Evolutionary conservation across 2,329 filamentous ascomycete species (phyloP).

Genomic region (Penicillium sp.): DNA sequence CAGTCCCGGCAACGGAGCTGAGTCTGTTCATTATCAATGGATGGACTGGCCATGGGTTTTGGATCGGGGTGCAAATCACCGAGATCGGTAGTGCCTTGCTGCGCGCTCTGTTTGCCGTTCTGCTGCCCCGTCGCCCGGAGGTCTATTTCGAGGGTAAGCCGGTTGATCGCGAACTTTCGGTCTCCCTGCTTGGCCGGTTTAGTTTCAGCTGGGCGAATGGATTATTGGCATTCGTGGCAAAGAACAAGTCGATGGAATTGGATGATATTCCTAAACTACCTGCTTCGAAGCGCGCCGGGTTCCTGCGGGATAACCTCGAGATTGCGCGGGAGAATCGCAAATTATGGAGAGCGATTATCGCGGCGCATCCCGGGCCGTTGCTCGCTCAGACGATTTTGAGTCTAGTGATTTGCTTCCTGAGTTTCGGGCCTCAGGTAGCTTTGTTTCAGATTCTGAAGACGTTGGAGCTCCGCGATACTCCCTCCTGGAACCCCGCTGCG

Average conservation of each 20-base stretch:
- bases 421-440: slow-evolving; percentile 70
- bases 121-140: slow-evolving; percentile 67
- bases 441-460: slow-evolving; percentile 66
- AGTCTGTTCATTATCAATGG: slow-evolving; percentile 33
- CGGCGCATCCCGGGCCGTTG: slow-evolving; percentile 59
- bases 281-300: slow-evolving; percentile 55
- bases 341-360: slow-evolving; percentile 63
- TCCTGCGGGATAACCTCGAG: slow-evolving; percentile 53
- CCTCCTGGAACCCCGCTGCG: slow-evolving; percentile 49
- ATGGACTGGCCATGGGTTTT: slow-evolving; percentile 10
- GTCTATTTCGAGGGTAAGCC: slow-evolving; percentile 61
- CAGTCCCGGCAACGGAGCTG: slow-evolving; percentile 25
- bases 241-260: slow-evolving; percentile 62
- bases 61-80: slow-evolving; percentile 51
- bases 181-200: slow-evolving; percentile 61
- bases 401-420: slow-evolving; percentile 56
- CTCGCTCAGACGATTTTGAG: slow-evolving; percentile 62
- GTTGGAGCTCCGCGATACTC: slow-evolving; percentile 58
- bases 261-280: slow-evolving; percentile 64
- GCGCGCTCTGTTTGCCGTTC: slow-evolving; percentile 44
- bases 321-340: slow-evolving; percentile 34
- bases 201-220: slow-evolving; percentile 66
- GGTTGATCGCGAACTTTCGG: slow-evolving; percentile 66
- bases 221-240: slow-evolving; percentile 57
- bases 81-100: slow-evolving; percentile 47